These are phyloP conservation scores for Imleria badia DNA, from an alignment of 768 basidiomycete genomes.

Conservation along the genomic window DNA sequence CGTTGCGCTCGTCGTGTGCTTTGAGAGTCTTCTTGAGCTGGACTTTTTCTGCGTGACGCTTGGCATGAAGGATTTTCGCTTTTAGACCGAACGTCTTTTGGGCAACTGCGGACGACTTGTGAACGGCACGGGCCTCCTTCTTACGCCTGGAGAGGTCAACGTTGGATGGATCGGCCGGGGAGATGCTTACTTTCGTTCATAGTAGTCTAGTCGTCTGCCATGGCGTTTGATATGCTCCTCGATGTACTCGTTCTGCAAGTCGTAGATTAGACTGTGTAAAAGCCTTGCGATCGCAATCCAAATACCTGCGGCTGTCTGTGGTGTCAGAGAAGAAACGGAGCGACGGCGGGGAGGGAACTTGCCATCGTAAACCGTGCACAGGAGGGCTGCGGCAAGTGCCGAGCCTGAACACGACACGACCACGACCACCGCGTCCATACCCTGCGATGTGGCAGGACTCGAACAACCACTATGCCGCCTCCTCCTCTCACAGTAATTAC, in stretches of 20 bases:
- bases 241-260: slow-evolving; percentile 92
- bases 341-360: slow-evolving; percentile 7
- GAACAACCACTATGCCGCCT: slow-evolving; percentile 53
- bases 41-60: slow-evolving; percentile 95
- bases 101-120: slow-evolving; percentile 76
- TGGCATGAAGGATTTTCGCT: slow-evolving; percentile 97
- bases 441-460: slow-evolving; percentile 74
- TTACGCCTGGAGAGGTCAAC: slow-evolving; percentile 58
- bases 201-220: slow-evolving; percentile 93
- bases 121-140: slow-evolving; percentile 73
- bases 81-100: slow-evolving; percentile 96
- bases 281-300: background rate
- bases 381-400: slow-evolving; percentile 28
- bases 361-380: slow-evolving; percentile 22
- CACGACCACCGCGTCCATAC: background rate
- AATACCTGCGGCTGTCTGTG: slow-evolving; percentile 63
- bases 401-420: slow-evolving; percentile 16
- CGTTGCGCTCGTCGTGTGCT: slow-evolving; percentile 97
- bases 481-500: slow-evolving; percentile 59
- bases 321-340: slow-evolving; percentile 12
- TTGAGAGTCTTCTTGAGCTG: slow-evolving; percentile 99
- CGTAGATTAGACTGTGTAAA: slow-evolving; percentile 7
- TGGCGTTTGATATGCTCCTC: slow-evolving; percentile 98
- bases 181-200: slow-evolving; percentile 81
- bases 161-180: background rate